A percentile compares a stretch with the other conserved stretches of the same genome.
Conservation (phyloP, 2,329 filamentous ascomycete species). For the Aspergillus amoenus region DNA sequence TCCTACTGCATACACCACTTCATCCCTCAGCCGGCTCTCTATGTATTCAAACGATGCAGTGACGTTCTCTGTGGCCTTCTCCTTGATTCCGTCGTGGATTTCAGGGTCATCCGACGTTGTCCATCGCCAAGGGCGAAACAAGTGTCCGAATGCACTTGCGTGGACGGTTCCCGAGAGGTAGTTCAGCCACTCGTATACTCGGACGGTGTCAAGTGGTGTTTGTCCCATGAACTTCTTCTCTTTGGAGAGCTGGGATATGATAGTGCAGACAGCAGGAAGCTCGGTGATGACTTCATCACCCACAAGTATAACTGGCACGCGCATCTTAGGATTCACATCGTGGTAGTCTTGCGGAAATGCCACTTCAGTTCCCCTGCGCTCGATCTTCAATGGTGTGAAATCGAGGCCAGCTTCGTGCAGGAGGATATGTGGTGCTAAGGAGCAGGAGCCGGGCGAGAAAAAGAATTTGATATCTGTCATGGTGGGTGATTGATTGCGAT, state of each 20-base stretch:
- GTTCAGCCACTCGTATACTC: constrained; percentile 37
- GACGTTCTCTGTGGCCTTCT: neutral
- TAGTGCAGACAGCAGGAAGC: constrained; percentile 31
- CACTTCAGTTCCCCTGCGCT: neutral
- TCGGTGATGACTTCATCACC: constrained; percentile 34
- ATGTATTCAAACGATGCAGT: neutral
- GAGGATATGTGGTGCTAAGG: constrained; percentile 32
- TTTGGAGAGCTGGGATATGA: constrained; percentile 31
- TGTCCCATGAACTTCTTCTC: constrained; percentile 29
- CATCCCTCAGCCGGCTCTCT: neutral
- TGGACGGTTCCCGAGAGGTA: constrained; percentile 36
- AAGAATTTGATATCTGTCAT: constrained; percentile 24
- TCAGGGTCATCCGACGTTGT: constrained; percentile 18
- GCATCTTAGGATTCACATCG: constrained; percentile 33
- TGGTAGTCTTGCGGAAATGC: constrained; percentile 19
- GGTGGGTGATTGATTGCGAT: too few relatives aligned
- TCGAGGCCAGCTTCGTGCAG: constrained; percentile 24
- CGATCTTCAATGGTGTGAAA: constrained; percentile 20
- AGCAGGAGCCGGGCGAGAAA: constrained; percentile 30
- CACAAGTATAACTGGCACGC: constrained; percentile 31
- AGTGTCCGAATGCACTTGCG: constrained; percentile 24
- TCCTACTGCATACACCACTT: constrained; percentile 17
- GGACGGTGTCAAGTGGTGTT: constrained; percentile 28
- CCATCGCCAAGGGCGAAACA: constrained; percentile 27
- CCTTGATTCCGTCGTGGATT: neutral